Base-by-base conservation (phyloP, 257 asterid species). In the Penstemon davidsonii region DNA sequence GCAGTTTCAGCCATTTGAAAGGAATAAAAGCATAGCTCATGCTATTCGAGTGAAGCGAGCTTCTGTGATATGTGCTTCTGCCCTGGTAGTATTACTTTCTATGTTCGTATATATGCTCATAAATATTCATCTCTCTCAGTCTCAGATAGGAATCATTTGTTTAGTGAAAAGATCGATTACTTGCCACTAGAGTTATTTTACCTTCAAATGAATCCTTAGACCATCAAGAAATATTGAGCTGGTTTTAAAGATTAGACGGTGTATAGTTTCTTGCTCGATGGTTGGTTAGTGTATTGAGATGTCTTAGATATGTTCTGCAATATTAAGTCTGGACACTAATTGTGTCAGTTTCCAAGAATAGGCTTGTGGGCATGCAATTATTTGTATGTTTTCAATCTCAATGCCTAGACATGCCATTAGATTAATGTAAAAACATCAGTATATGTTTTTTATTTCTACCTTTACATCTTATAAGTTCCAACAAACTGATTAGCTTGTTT, bases 1-100 rank as follows among this genome's bases (percentile, higher is more conserved):
- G 64, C 81, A 69, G 74, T 73, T 72, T 70, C 81, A 59, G 40
- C 78, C 80, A 66, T 73, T 73, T 66, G 74, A 58, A 40, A 71
- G 65, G 13, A 71, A 73, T 73, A 51, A 60, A 47, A 70, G 37
- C 38, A 43, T 74, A 41, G 40, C 38, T 8, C 39, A 7, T 62
- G 43, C 73, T 67, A 52, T 54, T 44, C 79, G 66, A 45, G 68
- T 33, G 67, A 80, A 75, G 65, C 80, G 46, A 59, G 47, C 83
- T 57, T 79, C 87, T 13, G n/a, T 82, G 12, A 80, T 80, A 57
- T 84, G 89, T 78, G 64, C 82, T 72, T 80, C 87, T 75, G 79
- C 91, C 67, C 75, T 85, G 95, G 95, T 89, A 87, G 79, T 69
- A 50, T 52, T 52, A 42, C 37, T 50, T 75, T 60, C 7, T 19